A percentile compares a stretch with the other conserved stretches of the same genome.
phyloP scores from a whole-genome alignment of 2,329 filamentous ascomycete genomes.

The Corniculantispora saksenae region DNA sequence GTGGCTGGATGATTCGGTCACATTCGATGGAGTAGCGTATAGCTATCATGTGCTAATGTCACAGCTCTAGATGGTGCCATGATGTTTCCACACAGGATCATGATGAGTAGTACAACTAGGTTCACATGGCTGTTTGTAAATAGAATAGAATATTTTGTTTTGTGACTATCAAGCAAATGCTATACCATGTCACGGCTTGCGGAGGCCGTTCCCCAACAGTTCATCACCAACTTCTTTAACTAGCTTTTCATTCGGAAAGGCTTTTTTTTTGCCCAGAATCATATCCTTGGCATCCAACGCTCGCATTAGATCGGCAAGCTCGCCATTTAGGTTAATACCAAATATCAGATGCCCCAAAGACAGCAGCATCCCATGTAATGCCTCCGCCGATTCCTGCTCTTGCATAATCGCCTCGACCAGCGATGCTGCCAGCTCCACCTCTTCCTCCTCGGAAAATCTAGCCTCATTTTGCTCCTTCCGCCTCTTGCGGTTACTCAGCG shows the following conservation, averaged over 20 bases:
- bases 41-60: no score
- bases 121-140: no score
- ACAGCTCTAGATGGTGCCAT: no score
- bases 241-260: constrained; percentile 59
- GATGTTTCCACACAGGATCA: no score
- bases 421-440: constrained; percentile 80
- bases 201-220: constrained; percentile 52
- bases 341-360: constrained; percentile 78
- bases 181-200: constrained; percentile 34
- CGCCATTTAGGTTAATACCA: constrained; percentile 66
- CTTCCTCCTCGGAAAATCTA: constrained; percentile 65
- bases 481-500: constrained; percentile 67
- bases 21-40: no score
- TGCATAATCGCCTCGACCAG: constrained; percentile 70
- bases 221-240: constrained; percentile 56
- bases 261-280: constrained; percentile 57
- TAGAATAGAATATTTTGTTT: no score
- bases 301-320: constrained; percentile 76
- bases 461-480: constrained; percentile 60
- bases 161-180: no score
- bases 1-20: no score
- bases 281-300: constrained; percentile 73
- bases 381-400: constrained; percentile 65
- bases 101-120: no score
- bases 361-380: constrained; percentile 73